Percentiles rank a stretch among this genome's conserved stretches.
These are phyloP conservation scores for Sarocladium strictum DNA, from an alignment of 2,329 filamentous ascomycete genomes.

Conservation along the genomic window DNA sequence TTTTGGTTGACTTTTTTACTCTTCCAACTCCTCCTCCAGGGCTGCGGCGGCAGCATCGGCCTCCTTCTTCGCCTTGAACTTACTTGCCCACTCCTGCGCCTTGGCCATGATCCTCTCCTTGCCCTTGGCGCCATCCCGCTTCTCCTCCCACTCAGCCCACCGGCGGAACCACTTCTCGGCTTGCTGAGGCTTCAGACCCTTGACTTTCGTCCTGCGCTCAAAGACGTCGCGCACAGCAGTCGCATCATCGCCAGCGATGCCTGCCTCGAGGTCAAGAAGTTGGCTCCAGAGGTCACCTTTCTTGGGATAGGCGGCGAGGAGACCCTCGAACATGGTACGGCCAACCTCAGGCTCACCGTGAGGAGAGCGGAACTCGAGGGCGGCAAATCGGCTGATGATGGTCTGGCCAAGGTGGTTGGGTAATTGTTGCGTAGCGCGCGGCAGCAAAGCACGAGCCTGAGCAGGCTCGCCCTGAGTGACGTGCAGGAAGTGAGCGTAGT, in stretches of 20 bases:
- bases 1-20: not conserved
- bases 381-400: constrained; percentile 81
- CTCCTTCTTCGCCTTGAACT: constrained; percentile 39
- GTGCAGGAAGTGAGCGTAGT: constrained; percentile 92
- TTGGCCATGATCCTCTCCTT: constrained; percentile 64
- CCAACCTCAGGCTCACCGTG: constrained; percentile 85
- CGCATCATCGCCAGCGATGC: constrained; percentile 41
- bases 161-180: constrained; percentile 85
- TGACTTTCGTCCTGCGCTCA: constrained; percentile 66
- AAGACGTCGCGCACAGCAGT: constrained; percentile 69
- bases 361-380: constrained; percentile 80
- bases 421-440: constrained; percentile 79
- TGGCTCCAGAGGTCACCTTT: constrained; percentile 91
- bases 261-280: constrained; percentile 77
- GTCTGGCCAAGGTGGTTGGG: constrained; percentile 57
- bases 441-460: constrained; percentile 70
- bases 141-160: constrained; percentile 86
- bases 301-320: constrained; percentile 80
- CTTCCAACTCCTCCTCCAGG: constrained; percentile 30
- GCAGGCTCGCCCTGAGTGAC: constrained; percentile 63
- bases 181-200: constrained; percentile 72
- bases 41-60: constrained; percentile 26
- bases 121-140: constrained; percentile 58
- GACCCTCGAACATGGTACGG: constrained; percentile 86
- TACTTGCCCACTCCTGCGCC: constrained; percentile 64